Evolutionary conservation across 352 stramenopile genomes (phyloP).

Genomic region (Phytopythium litorale): DNA sequence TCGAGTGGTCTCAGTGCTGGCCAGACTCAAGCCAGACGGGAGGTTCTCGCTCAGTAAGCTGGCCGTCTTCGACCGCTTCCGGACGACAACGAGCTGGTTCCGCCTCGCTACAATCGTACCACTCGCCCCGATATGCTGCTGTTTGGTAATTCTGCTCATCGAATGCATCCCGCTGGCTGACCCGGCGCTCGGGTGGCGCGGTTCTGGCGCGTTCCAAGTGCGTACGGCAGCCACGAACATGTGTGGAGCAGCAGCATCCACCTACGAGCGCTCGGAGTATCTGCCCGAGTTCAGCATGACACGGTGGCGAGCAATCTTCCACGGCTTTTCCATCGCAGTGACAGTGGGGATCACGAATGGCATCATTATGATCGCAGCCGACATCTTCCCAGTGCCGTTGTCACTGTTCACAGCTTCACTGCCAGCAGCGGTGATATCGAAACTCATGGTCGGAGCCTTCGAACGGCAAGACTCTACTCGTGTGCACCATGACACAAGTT

Average conservation of each 20-base stretch:
- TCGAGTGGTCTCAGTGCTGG: not conserved
- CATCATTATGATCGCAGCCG: constrained; percentile 4
- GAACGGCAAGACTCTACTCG: too few species aligned
- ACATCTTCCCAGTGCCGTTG: constrained; percentile 25
- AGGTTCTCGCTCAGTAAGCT: constrained; percentile 12
- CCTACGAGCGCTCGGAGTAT: not conserved
- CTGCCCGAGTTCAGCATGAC: not conserved
- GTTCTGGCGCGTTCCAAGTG: not conserved
- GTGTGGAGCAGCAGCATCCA: not conserved
- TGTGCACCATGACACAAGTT: too few species aligned
- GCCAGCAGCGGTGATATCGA: not conserved
- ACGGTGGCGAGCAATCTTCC: constrained; percentile 9
- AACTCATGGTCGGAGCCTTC: not conserved
- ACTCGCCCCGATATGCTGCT: constrained; percentile 11
- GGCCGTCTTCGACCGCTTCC: constrained; percentile 9
- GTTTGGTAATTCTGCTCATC: constrained; percentile 11
- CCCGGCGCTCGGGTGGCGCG: not conserved
- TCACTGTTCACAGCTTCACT: constrained; percentile 1
- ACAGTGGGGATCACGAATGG: constrained; percentile 9
- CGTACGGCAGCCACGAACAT: not conserved
- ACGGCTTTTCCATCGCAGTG: not conserved
- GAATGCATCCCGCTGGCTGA: constrained; percentile 24
- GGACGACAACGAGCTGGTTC: not conserved
- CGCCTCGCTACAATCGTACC: not conserved
- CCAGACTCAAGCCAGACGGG: not conserved